These are phyloP conservation scores for Kluyveromyces aestuarii DNA, from an alignment of 805 yeast genomes.

Conservation along the genomic window DNA sequence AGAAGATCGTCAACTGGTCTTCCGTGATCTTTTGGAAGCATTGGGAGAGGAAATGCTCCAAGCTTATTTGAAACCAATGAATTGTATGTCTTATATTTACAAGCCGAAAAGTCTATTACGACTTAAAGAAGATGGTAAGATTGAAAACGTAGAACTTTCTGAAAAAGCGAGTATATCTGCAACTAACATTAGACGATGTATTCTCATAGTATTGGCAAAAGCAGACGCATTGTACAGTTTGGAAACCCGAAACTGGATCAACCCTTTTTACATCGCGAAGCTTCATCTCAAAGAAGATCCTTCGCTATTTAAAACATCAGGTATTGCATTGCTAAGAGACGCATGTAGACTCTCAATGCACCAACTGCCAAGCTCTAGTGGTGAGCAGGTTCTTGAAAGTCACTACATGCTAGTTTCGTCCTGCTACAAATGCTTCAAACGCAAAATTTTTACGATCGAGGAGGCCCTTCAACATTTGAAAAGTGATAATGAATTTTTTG, in stretches of 20 bases:
- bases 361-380: slow-evolving; percentile 20
- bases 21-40: slow-evolving; percentile 13
- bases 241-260: slow-evolving; percentile 47
- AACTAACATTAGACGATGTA: slow-evolving; percentile 24
- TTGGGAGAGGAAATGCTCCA: slow-evolving; percentile 32
- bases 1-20: slow-evolving; percentile 12
- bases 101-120: slow-evolving; percentile 10
- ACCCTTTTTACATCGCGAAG: slow-evolving; percentile 49
- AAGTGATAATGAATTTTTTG: slow-evolving; percentile 28
- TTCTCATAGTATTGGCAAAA: slow-evolving; percentile 16
- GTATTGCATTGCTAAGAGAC: slow-evolving; percentile 34
- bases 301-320: slow-evolving; percentile 12
- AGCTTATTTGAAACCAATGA: slow-evolving; percentile 57
- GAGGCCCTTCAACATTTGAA: slow-evolving; percentile 35
- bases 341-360: slow-evolving; percentile 37
- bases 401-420: slow-evolving; percentile 57
- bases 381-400: slow-evolving; percentile 66
- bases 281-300: slow-evolving; percentile 41
- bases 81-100: slow-evolving; percentile 43
- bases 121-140: slow-evolving; percentile 12
- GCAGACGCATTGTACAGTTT: slow-evolving; percentile 13
- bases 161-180: slow-evolving; percentile 15
- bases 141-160: slow-evolving; percentile 6
- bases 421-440: slow-evolving; percentile 45
- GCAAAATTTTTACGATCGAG: slow-evolving; percentile 26